Conservation (phyloP, 2,329 filamentous ascomycete species). For the Tolypocladium endophyticum region DNA sequence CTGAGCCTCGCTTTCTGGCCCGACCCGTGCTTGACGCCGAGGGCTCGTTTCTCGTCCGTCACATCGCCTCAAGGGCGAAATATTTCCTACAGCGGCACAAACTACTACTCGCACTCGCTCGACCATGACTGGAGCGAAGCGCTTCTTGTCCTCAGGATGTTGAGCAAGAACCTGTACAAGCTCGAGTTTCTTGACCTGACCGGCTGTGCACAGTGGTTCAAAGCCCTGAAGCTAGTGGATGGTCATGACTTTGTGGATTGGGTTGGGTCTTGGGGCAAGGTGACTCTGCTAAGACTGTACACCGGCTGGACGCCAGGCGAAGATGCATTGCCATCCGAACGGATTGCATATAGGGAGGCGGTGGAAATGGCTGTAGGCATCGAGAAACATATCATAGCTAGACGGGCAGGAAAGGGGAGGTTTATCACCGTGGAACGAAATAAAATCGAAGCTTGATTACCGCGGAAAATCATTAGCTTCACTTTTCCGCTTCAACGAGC, state of each 20-base stretch:
- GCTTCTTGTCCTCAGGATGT: slow-evolving; percentile 40
- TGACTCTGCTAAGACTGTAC: slow-evolving; percentile 32
- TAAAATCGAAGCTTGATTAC: slow-evolving; percentile 4
- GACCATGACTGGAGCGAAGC: slow-evolving; percentile 52
- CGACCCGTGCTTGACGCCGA: slow-evolving; percentile 45
- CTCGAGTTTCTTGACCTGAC: slow-evolving; percentile 53
- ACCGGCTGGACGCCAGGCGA: slow-evolving; percentile 30
- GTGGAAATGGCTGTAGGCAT: slow-evolving; percentile 27
- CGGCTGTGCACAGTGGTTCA: slow-evolving; percentile 46
- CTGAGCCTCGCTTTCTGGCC: slow-evolving; percentile 54
- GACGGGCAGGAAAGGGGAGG: slow-evolving; percentile 36
- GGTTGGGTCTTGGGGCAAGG: slow-evolving; percentile 42
- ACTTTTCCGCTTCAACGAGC: too few relatives aligned
- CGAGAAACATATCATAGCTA: slow-evolving; percentile 35
- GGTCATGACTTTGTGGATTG: slow-evolving; percentile 43
- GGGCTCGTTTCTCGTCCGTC: slow-evolving; percentile 37
- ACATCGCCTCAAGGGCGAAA: slow-evolving; percentile 29
- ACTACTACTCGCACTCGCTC: slow-evolving; percentile 45
- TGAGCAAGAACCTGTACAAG: slow-evolving; percentile 44
- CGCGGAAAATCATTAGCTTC: too few relatives aligned
- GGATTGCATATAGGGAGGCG: slow-evolving; percentile 22
- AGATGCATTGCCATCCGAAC: slow-evolving; percentile 21
- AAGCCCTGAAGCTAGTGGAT: slow-evolving; percentile 30
- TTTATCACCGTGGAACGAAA: slow-evolving; percentile 39
- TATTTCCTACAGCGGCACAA: slow-evolving; percentile 44